Base-by-base conservation (phyloP, 2,329 filamentous ascomycete genomes). In the Penicillium sp. region DNA sequence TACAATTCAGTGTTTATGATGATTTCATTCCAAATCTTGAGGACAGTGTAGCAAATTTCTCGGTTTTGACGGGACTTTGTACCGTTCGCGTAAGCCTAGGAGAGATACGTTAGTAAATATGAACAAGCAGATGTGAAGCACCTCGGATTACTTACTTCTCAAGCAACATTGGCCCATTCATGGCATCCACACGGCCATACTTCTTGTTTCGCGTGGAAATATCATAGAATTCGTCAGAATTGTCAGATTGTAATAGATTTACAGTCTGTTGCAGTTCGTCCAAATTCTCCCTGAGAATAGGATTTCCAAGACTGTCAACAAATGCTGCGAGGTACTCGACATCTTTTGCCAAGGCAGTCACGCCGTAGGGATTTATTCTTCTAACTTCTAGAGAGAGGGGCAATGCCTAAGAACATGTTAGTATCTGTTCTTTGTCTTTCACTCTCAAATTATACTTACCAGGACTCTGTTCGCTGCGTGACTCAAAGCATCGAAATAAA, bases 191-290 rank as follows among this genome's bases (percentile, higher is more conserved):
- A 54, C 91, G 87, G 16, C 91, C 89, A 69, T 96, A 99, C 70
- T 96, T 95, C 76, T 89, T 92, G 74, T 97, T 96, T 52, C 91
- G 81, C 14, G 88, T 89, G 5, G 88, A 89, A 50, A 94, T 88
- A 68, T 99, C 94, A 71, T 94, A 99, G 73, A 96, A 99, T 71
- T 97, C 93, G 62, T 97, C 92, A n/a, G 90, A 85, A 65, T 96
- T 96, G 42, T 96, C 91, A 12, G 82, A 76, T 67, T 90, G 86
- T 82, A 99, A 89, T 24, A 99, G 80, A 59, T 89, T 85, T 47
- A 96, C 88, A 1, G 94, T 97, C 77, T 99, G 94, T 64, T 93
- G 87, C 35, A 99, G 79, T 75, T 97, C 94, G 65, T 97, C 92
- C 40, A 99, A 78, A 63, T 95, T 94, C 67, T 94, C 89, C 60